Evolutionary conservation across 176 grass and related monocot species (phyloP), one percentile per base, ranked within the genome.

Genomic region (Eleusine indica): DNA sequence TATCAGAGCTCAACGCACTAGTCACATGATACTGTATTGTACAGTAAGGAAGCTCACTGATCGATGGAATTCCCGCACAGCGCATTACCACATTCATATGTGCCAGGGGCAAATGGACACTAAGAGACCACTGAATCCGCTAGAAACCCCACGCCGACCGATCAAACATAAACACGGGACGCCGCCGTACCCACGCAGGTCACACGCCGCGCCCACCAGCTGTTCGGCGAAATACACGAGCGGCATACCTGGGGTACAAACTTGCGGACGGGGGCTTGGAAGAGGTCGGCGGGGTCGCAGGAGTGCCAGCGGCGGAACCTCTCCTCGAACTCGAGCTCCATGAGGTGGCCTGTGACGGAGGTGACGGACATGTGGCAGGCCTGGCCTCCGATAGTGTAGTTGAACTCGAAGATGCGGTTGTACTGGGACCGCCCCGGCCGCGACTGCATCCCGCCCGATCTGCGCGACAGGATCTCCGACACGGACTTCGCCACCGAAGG

Each of bases 251-350:
- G 91, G 28, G 91, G 91, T 15, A 98, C 93, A 83, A 18, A 71
- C 86, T 94, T 98, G 80, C 89, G 96, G 71, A 98, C 87, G 57
- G 96, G 91, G 37, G 93, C 89, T 77, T 89, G 70, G 89, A 93
- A 98, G 70, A 98, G 89, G 13, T 82, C 91, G n/a, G 69, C 89
- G 13, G 93, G 96, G 77, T 98, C 93, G 73, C 96, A 98, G 35
- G 96, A 98, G 75, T 95, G 77, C 91, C 96, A 98, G 5, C 85
- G 87, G 83, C 91, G 93, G 81, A 89, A 98, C 9, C 96, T 85
- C 22, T 98, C 93, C 2, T 96, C 93, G 76, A 98, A 98, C 8
- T 98, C 91, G 54, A 98, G 93, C 78, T 98, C 96, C 96, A 98
- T 98, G 71, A 98, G 88, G 79, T 98, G 93, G 19, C 96, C 96